Evolutionary conservation across 768 basidiomycete genomes (phyloP), one percentile per base, ranked within the genome.

Genomic region (Lentinula boryana): DNA sequence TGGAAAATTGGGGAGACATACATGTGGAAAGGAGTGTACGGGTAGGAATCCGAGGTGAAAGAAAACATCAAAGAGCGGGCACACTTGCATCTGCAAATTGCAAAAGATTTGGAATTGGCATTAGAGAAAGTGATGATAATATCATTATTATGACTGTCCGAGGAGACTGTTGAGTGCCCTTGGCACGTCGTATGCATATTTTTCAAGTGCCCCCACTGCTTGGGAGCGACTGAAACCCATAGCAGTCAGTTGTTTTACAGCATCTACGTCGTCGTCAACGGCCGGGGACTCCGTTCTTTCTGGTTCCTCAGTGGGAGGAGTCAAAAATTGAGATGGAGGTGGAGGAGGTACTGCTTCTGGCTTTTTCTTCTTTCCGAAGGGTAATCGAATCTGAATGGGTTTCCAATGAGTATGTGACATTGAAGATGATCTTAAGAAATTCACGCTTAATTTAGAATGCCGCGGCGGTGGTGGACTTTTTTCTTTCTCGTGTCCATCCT

Each of bases 141-240:
- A 51, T 27, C 52, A 41, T 48, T n/a, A 50, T 52, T 13, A 60
- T 27, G 41, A 60, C 38, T 67, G 46, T 53, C 80, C 81, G 62
- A 95, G 74, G 61, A 95, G 73, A 63, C 82, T 87, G 70, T 95
- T 92, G 60, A 93, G 73, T 16, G 93, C 89, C 68, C 79, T 84
- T 66, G 78, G 86, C 40, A 96, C 82, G 70, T 95, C 88, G 68
- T 96, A 97, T 59, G 85, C 86, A 68, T 89, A 79, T 60, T 83
- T 86, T 72, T 96, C 95, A 5, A 98, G 78, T 12, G 95, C 93
- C 12, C 80, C 81, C 6, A 98, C 83, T 0, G 93, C 91, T 69
- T 95, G 87, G 15, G 77, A 72, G 44, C 95, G 83, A 63, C 82
- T 87, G 78, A 98, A 98, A 27, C 96, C 96, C 95, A 98, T 97